Evolutionary conservation across 2,329 filamentous ascomycete species (phyloP).

Genomic region (Pestalotiopsis sp.): DNA sequence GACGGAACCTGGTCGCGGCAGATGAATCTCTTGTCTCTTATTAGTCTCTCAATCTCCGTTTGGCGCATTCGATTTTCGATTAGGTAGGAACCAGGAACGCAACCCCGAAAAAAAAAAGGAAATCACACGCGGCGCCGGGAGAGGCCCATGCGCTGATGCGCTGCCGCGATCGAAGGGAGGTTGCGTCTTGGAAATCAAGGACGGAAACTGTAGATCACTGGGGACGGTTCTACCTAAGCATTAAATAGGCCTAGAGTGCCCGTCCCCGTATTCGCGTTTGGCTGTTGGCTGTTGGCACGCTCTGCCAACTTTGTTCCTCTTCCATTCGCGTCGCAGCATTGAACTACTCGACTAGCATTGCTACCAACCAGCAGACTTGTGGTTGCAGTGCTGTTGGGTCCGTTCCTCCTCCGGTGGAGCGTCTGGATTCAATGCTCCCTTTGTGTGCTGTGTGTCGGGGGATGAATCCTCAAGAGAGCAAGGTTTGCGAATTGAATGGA

Average conservation of each 20-base stretch:
- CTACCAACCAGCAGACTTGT: not conserved
- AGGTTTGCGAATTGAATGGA: not conserved
- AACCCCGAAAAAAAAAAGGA: not conserved
- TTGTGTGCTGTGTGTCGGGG: not conserved
- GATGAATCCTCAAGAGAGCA: not conserved
- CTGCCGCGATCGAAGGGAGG: not conserved
- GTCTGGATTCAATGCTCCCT: not conserved
- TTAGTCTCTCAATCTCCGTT: not conserved
- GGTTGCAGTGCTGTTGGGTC: not conserved
- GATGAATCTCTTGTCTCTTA: too few relatives aligned
- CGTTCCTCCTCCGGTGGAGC: not conserved
- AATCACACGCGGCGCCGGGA: not conserved
- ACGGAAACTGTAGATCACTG: not conserved
- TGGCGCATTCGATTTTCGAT: not conserved
- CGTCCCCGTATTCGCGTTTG: not conserved
- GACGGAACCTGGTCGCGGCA: not conserved
- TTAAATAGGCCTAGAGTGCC: not conserved
- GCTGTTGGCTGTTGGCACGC: not conserved
- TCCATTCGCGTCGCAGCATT: not conserved
- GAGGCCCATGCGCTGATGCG: not conserved
- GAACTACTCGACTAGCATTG: too few relatives aligned
- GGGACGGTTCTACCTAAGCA: not conserved
- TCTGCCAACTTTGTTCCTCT: not conserved
- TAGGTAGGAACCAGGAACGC: not conserved
- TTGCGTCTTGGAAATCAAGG: not conserved